phyloP scores from a whole-genome alignment of 164 flowering plant species.

The Chimonanthus praecox region DNA sequence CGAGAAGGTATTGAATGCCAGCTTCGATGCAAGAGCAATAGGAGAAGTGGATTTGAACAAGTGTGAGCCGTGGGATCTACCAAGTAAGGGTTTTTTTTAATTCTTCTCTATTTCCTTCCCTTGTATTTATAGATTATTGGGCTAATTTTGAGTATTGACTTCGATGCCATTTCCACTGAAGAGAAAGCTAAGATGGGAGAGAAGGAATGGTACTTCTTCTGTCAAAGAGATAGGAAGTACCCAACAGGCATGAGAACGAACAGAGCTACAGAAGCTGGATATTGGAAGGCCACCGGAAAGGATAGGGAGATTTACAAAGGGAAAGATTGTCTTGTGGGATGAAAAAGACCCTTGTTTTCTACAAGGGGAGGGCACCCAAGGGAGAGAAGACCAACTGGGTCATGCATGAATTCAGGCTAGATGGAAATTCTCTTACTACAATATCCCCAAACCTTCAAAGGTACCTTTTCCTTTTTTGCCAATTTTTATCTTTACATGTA shows the following conservation, averaged over 20 bases:
- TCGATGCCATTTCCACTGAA: slow-evolving; percentile 8
- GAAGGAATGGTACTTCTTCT: slow-evolving; percentile 29
- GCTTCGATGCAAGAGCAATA: slow-evolving; percentile 17
- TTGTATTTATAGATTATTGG: no score
- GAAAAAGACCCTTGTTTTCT: slow-evolving; percentile 34
- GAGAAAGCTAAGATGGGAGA: slow-evolving; percentile 26
- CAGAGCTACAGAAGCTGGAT: slow-evolving; percentile 28
- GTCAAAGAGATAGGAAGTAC: slow-evolving; percentile 27
- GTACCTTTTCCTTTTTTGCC: slow-evolving; percentile 14
- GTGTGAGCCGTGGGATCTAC: slow-evolving; percentile 31
- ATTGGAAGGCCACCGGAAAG: slow-evolving; percentile 31
- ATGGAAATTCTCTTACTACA: slow-evolving; percentile 21
- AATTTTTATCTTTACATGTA: not conserved
- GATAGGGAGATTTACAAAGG: slow-evolving; percentile 26
- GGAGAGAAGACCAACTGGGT: slow-evolving; percentile 32
- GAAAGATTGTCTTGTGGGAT: slow-evolving; percentile 21
- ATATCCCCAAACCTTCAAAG: slow-evolving; percentile 23
- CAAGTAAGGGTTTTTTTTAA: slow-evolving; percentile 9
- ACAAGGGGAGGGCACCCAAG: slow-evolving; percentile 27
- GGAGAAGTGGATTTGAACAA: slow-evolving; percentile 27
- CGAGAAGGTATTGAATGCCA: slow-evolving; percentile 10
- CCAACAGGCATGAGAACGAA: slow-evolving; percentile 32
- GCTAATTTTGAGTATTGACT: not conserved
- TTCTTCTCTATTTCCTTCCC: not conserved
- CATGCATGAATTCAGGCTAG: slow-evolving; percentile 32